Evolutionary conservation across 139 green algal species (phyloP).

Genomic region (Mesotaenium endlicherianum): DNA sequence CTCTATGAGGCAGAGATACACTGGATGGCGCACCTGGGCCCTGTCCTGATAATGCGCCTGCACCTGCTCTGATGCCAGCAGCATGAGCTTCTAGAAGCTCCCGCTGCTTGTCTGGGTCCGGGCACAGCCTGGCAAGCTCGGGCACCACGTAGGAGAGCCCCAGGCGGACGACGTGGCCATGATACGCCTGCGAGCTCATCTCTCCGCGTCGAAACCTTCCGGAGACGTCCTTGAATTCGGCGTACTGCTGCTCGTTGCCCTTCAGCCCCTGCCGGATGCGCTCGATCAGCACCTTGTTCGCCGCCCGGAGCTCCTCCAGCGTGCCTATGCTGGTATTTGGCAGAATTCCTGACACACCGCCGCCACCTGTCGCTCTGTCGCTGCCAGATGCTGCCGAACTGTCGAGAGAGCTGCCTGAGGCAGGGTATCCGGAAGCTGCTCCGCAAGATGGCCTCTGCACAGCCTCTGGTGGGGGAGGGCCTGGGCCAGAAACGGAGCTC

Average conservation of each 20-base stretch:
- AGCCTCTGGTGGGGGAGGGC: too few relatives aligned
- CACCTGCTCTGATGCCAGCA: neutral
- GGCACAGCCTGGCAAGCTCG: slow-evolving; percentile 42
- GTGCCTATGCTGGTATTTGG: too few relatives aligned
- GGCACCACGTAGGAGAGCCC: slow-evolving; percentile 39
- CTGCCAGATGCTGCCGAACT: too few relatives aligned
- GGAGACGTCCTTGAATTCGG: slow-evolving; percentile 40
- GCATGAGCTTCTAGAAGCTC: slow-evolving; percentile 37
- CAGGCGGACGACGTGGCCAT: slow-evolving; percentile 31
- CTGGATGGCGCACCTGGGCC: neutral
- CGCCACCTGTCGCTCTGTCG: neutral
- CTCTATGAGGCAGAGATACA: neutral
- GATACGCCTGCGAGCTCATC: slow-evolving; percentile 19
- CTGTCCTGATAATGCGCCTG: neutral
- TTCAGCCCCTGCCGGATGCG: neutral
- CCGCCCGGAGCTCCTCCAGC: slow-evolving; percentile 31
- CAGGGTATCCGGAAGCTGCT: too few relatives aligned
- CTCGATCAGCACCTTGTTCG: slow-evolving; percentile 42
- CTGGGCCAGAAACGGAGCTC: too few relatives aligned
- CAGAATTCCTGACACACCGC: too few relatives aligned
- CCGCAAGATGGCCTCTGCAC: too few relatives aligned
- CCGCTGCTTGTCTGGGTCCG: slow-evolving; percentile 9
- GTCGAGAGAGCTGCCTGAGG: too few relatives aligned
- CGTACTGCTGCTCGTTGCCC: slow-evolving; percentile 38
- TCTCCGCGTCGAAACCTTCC: slow-evolving; percentile 18